These are phyloP conservation scores for Apiospora rasikravindrae DNA, from an alignment of 2,329 filamentous ascomycete genomes.

Conservation along the genomic window DNA sequence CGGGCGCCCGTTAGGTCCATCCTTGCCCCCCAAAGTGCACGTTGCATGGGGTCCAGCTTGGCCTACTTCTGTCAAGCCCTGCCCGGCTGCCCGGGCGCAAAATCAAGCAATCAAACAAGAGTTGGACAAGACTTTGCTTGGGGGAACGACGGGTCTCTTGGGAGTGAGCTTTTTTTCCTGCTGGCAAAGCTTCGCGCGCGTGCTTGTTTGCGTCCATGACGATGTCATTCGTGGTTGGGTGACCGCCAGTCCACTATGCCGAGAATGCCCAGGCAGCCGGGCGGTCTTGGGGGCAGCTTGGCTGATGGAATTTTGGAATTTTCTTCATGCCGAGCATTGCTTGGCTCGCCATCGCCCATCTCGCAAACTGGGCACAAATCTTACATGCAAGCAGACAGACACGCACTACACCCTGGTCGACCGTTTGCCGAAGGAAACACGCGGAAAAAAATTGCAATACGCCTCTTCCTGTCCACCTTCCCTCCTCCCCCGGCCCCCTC, in stretches of 20 bases:
- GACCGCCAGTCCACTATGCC: constrained; percentile 19
- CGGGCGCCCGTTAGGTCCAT: not conserved
- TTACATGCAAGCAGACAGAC: not conserved
- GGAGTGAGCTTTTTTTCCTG: not conserved
- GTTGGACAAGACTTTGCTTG: not conserved
- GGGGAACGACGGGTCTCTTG: not conserved
- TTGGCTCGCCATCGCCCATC: not conserved
- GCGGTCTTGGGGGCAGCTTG: constrained; percentile 11
- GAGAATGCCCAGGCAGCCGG: constrained; percentile 13
- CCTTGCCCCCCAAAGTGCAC: not conserved
- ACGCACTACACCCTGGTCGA: not conserved
- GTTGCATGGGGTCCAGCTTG: not conserved
- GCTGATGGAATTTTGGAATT: constrained; percentile 5
- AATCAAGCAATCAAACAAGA: constrained; percentile 11
- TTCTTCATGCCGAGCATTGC: not conserved
- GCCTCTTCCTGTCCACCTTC: not conserved
- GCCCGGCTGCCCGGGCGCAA: not conserved
- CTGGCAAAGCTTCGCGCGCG: not conserved
- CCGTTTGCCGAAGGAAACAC: not conserved
- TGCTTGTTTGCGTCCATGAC: constrained; percentile 3
- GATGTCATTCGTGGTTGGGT: constrained; percentile 1
- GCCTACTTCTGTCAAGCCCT: not conserved
- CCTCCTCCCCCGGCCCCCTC: not conserved
- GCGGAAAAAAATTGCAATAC: not conserved
- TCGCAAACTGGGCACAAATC: not conserved